These are phyloP conservation scores for Rhododendron williamsianum DNA, from an alignment of 148 eudicot genomes.

Conservation along the genomic window DNA sequence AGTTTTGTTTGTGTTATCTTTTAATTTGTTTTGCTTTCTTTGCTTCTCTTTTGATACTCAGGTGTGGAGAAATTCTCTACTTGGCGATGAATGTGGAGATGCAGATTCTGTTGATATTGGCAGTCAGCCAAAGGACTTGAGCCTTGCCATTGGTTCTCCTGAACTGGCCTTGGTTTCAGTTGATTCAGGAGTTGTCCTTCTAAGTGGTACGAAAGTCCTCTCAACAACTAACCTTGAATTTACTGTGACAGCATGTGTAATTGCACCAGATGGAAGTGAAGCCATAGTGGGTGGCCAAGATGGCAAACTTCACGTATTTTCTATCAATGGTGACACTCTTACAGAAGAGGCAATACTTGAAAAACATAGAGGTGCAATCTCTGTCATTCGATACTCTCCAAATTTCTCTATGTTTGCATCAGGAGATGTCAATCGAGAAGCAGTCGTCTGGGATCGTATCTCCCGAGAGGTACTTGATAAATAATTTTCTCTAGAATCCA, in stretches of 20 bases:
- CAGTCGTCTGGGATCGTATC: slow-evolving; percentile 89
- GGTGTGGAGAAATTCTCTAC: slow-evolving; percentile 85
- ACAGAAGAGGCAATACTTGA: slow-evolving; percentile 82
- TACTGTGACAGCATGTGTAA: slow-evolving; percentile 71
- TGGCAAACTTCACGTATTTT: slow-evolving; percentile 79
- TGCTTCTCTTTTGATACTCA: slow-evolving; percentile 17
- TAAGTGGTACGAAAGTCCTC: slow-evolving; percentile 56
- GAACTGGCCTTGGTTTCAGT: slow-evolving; percentile 63
- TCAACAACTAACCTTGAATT: slow-evolving; percentile 65
- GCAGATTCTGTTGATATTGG: slow-evolving; percentile 70
- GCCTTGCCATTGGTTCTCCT: slow-evolving; percentile 61
- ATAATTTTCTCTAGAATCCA: not conserved
- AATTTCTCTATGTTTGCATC: slow-evolving; percentile 94
- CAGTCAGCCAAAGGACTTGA: slow-evolving; percentile 82
- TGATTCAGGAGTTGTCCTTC: slow-evolving; percentile 74
- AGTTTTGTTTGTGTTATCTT: not conserved
- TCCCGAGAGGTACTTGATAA: slow-evolving; percentile 56
- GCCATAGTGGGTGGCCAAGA: slow-evolving; percentile 80
- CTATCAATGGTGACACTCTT: slow-evolving; percentile 62
- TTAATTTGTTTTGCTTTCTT: not conserved
- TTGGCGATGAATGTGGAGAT: slow-evolving; percentile 61
- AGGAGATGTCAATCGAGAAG: slow-evolving; percentile 88
- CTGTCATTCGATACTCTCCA: slow-evolving; percentile 81
- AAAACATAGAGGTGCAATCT: slow-evolving; percentile 86
- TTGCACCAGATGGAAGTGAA: slow-evolving; percentile 83